Evolutionary conservation across 139 green algal species (phyloP).

Genomic region (Tetradesmus lagerheimii): DNA sequence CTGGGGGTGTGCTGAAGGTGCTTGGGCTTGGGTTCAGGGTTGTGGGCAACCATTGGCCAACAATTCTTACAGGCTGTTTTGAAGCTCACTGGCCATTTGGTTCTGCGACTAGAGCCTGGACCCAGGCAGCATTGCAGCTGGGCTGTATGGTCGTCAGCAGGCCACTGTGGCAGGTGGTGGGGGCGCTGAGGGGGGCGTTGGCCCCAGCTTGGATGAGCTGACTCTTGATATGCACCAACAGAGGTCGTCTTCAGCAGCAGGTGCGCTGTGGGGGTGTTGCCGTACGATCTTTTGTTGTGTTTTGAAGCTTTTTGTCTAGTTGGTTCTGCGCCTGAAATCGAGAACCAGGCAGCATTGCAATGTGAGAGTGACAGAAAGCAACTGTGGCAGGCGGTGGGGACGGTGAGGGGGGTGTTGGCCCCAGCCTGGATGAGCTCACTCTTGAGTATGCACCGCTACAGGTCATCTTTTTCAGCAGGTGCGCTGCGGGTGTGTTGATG

Average conservation of each 20-base stretch:
- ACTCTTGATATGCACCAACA: constrained; percentile 82
- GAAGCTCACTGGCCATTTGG: no score
- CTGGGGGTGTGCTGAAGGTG: background rate
- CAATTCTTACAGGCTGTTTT: no score
- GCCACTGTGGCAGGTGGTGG: no score
- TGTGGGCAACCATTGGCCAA: no score
- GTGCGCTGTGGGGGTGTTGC: background rate
- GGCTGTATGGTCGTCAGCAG: constrained; percentile 9
- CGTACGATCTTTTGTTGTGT: no score
- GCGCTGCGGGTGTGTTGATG: background rate
- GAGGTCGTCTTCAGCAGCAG: constrained; percentile 72
- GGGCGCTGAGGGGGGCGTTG: constrained; percentile 60
- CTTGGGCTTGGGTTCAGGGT: no score
- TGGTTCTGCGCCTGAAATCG: no score
- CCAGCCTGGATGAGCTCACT: constrained; percentile 71
- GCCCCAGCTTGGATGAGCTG: constrained; percentile 68
- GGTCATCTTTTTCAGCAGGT: constrained; percentile 65
- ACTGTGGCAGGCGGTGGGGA: background rate
- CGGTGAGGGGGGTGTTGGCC: constrained; percentile 65
- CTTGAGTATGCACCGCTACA: constrained; percentile 82
- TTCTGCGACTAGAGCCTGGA: no score
- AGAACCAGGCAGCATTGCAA: no score
- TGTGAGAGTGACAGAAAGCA: no score
- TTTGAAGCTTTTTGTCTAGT: no score
- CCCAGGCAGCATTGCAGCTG: no score